Evolutionary conservation across 1,284 basidiomycete species (phyloP).

Genomic region (Cutaneotrichosporon cavernicola): DNA sequence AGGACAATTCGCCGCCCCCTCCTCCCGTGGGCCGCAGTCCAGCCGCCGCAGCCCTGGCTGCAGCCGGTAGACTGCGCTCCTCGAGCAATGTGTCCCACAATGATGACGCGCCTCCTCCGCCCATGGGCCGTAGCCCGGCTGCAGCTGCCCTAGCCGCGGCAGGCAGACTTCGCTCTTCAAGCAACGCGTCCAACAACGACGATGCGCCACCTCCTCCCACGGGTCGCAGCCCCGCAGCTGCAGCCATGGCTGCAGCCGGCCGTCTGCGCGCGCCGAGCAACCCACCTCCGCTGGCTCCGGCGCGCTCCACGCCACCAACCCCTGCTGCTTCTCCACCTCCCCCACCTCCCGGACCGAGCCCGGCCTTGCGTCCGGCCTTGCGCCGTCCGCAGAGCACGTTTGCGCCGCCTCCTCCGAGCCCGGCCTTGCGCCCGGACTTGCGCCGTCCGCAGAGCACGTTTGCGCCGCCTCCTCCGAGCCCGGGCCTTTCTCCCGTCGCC

Average conservation of each 20-base stretch:
- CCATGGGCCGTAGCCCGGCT: conserved; percentile 38
- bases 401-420: conserved; percentile 24
- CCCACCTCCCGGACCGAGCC: conserved; percentile 30
- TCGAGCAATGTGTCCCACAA: conserved; percentile 22
- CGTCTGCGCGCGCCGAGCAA: conserved; percentile 19
- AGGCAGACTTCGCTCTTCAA: conserved; percentile 15
- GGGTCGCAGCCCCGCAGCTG: conserved; percentile 39
- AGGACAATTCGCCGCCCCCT: conserved; percentile 36
- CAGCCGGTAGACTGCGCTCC: conserved; percentile 14
- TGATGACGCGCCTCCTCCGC: conserved; percentile 37
- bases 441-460: conserved; percentile 12
- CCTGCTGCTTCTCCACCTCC: conserved; percentile 28
- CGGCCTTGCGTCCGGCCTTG: conserved; percentile 34
- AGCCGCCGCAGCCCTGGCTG: conserved; percentile 31
- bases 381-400: conserved; percentile 12
- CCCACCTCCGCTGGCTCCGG: conserved; percentile 21
- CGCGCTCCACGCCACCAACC: conserved; percentile 11
- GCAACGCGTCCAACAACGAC: conserved; percentile 23
- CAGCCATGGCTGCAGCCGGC: conserved; percentile 25
- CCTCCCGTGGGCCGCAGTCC: conserved; percentile 38
- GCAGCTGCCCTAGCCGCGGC: conserved; percentile 28
- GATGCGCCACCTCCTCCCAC: conserved; percentile 37
- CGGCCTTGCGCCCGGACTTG: conserved; percentile 34
- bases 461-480: conserved; percentile 14
- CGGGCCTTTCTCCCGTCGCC: conserved; percentile 11